These are phyloP conservation scores for Huntiella bhutanensis DNA, from an alignment of 2,329 filamentous ascomycete genomes.

Conservation along the genomic window DNA sequence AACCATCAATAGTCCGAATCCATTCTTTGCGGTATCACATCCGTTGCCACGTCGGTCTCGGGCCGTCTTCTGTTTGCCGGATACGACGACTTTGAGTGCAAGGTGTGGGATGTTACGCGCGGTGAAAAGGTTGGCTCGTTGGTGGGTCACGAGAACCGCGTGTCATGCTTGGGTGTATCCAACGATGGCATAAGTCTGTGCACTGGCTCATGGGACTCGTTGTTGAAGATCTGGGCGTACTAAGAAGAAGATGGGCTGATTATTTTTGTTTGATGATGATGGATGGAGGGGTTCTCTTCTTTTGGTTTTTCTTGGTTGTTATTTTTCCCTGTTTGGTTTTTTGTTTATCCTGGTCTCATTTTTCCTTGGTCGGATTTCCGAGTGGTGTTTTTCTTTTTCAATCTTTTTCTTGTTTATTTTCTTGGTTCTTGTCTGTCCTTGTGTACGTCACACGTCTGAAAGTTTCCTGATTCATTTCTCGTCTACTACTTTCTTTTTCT, in stretches of 20 bases:
- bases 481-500: too few relatives aligned
- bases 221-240: constrained; percentile 82
- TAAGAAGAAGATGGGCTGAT: constrained; percentile 21
- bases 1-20: constrained; percentile 57
- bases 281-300: not conserved
- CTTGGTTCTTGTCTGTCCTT: not conserved
- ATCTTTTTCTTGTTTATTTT: not conserved
- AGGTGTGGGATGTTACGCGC: constrained; percentile 96
- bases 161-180: constrained; percentile 95
- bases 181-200: constrained; percentile 98
- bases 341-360: not conserved
- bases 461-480: too few relatives aligned
- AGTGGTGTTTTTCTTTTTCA: not conserved
- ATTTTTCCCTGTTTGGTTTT: not conserved
- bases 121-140: constrained; percentile 94
- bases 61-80: constrained; percentile 88
- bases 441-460: too few relatives aligned
- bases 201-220: constrained; percentile 97
- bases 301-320: not conserved
- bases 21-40: constrained; percentile 94
- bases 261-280: not conserved
- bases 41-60: constrained; percentile 92
- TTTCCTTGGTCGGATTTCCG: not conserved
- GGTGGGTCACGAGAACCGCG: constrained; percentile 93
- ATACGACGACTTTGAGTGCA: constrained; percentile 99